Evolutionary conservation across 306 rosid genomes (phyloP).

Genomic region (Glycine tomentella): DNA sequence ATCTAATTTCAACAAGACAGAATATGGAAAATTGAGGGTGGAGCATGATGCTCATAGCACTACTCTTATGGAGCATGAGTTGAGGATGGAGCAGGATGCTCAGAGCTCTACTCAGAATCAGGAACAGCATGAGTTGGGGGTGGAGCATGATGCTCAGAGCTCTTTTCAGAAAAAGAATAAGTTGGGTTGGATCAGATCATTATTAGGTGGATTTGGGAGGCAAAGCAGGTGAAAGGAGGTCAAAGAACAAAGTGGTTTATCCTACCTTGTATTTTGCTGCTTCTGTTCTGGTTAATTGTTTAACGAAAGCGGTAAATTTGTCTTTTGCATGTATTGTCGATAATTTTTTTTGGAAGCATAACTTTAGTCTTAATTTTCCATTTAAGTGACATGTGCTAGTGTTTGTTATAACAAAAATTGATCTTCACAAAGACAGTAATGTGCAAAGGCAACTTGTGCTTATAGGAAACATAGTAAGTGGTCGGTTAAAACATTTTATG

Average conservation of each 20-base stretch:
- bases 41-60: conserved; percentile 13
- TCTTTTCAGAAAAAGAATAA: background rate
- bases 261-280: too few species aligned
- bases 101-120: too few species aligned
- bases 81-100: too few species aligned
- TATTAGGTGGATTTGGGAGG: background rate
- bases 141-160: background rate
- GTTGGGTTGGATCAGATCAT: background rate
- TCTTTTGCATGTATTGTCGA: too few species aligned
- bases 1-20: background rate
- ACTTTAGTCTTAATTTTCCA: too few species aligned
- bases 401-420: background rate
- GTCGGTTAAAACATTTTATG: conserved; percentile 1
- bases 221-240: background rate
- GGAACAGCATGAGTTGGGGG: background rate
- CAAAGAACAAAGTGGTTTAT: background rate
- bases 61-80: too few species aligned
- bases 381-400: too few species aligned
- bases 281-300: too few species aligned
- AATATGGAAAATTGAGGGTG: conserved; percentile 37
- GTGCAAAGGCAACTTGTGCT: background rate
- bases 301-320: too few species aligned
- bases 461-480: background rate
- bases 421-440: background rate
- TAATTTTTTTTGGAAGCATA: too few species aligned